Evolutionary conservation across 73 alveolate genomes (phyloP).

Genomic region (Paraurostyla sp.): DNA sequence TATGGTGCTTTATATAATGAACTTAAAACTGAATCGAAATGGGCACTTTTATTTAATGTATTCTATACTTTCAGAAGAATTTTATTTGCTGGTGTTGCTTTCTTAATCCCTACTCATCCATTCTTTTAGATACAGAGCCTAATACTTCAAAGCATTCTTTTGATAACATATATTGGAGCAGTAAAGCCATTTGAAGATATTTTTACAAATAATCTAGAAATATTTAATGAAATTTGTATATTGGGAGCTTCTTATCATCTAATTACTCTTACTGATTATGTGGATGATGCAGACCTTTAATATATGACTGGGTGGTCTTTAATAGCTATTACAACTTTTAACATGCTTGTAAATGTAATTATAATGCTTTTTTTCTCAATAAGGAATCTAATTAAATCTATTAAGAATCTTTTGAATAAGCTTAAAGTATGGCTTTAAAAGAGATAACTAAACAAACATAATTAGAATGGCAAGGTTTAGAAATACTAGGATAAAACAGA

Average conservation of each 20-base stretch:
- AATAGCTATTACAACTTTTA: not conserved
- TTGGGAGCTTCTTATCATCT: slow-evolving; percentile 29
- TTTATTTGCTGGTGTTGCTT: slow-evolving; percentile 36
- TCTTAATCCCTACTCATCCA: not conserved
- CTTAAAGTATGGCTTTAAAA: no score
- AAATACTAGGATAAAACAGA: no score
- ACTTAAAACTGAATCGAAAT: not conserved
- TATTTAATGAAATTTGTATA: slow-evolving; percentile 14
- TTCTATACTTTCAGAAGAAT: not conserved
- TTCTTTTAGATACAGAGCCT: not conserved
- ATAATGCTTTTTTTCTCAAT: no score
- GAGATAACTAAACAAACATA: no score
- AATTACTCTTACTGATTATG: slow-evolving; percentile 16
- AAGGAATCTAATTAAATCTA: no score
- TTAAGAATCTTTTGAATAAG: no score
- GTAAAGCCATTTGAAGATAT: not conserved
- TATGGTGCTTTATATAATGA: slow-evolving; percentile 19
- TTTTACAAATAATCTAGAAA: slow-evolving; percentile 1
- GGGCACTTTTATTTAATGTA: not conserved
- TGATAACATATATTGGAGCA: not conserved
- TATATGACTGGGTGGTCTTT: not conserved
- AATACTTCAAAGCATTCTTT: not conserved
- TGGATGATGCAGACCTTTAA: not conserved
- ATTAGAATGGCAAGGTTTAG: no score
- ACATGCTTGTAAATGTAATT: not conserved